A percentile compares a stretch with the other conserved stretches of the same genome.
Evolutionary conservation across 1,284 basidiomycete species (phyloP).

Genomic region (Mycosarcoma maydis): DNA sequence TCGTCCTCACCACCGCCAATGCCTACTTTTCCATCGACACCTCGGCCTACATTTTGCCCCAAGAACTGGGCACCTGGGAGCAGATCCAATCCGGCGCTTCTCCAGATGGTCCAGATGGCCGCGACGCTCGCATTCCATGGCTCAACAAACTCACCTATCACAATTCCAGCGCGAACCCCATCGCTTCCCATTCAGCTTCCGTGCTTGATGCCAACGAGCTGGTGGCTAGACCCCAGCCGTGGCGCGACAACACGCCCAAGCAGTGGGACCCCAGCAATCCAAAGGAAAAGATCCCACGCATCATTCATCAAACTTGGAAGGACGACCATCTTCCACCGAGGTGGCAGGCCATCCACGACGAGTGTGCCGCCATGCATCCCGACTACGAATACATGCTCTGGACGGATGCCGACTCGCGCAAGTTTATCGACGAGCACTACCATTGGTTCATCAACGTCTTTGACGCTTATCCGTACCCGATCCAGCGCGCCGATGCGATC

Average conservation of each 20-base stretch:
- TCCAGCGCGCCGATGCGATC: constrained; percentile 96
- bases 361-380: constrained; percentile 69
- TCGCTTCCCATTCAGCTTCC: constrained; percentile 7
- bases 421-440: constrained; percentile 88
- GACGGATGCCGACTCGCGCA: constrained; percentile 89
- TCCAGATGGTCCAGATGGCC: constrained; percentile 48
- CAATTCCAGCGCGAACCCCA: not conserved
- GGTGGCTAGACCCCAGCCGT: constrained; percentile 29
- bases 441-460: constrained; percentile 92
- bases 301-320: constrained; percentile 99
- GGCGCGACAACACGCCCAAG: constrained; percentile 43
- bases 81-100: constrained; percentile 54
- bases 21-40: constrained; percentile 83
- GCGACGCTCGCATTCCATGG: constrained; percentile 49
- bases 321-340: constrained; percentile 82
- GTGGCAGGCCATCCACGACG: constrained; percentile 74
- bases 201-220: constrained; percentile 13
- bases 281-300: constrained; percentile 76
- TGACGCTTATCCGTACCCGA: constrained; percentile 89
- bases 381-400: constrained; percentile 98
- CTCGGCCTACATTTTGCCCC: constrained; percentile 53
- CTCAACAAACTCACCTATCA: constrained; percentile 40
- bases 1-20: constrained; percentile 88
- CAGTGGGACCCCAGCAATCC: constrained; percentile 44
- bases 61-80: constrained; percentile 63